Evolutionary conservation across 1,139 yeast genomes (phyloP).

Genomic region (Pichia cactophila): DNA sequence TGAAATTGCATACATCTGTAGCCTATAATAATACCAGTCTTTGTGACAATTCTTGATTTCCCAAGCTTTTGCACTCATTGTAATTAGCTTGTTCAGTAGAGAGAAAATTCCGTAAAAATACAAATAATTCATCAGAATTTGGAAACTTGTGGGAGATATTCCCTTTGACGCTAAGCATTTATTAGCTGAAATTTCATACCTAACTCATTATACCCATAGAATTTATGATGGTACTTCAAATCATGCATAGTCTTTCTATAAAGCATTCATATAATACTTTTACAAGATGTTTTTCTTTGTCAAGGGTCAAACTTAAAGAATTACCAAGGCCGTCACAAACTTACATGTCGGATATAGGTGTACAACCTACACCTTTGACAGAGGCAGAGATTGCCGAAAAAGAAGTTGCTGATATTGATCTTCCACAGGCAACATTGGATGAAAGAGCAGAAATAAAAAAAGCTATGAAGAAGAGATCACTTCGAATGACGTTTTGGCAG

Average conservation of each 20-base stretch:
- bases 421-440: constrained; percentile 16
- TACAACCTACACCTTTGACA: constrained; percentile 19
- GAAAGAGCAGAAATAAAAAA: constrained; percentile 20
- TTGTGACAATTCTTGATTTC: not conserved
- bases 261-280: not conserved
- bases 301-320: constrained; percentile 2
- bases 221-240: not conserved
- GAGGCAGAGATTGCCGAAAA: constrained; percentile 16
- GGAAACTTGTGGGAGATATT: too few relatives aligned
- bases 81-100: not conserved
- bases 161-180: too few relatives aligned
- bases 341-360: constrained; percentile 17
- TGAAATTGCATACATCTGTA: constrained; percentile 6
- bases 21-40: constrained; percentile 10
- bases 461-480: constrained; percentile 23
- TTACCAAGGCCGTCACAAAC: constrained; percentile 15
- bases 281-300: not conserved
- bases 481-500: constrained; percentile 28
- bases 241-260: not conserved
- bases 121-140: too few relatives aligned
- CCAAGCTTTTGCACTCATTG: not conserved
- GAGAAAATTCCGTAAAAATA: not conserved
- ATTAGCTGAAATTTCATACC: too few relatives aligned
- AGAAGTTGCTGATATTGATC: constrained; percentile 13
- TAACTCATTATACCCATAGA: not conserved